Conservation (phyloP, 768 basidiomycete species). For the Xanthoconium stramineum region DNA sequence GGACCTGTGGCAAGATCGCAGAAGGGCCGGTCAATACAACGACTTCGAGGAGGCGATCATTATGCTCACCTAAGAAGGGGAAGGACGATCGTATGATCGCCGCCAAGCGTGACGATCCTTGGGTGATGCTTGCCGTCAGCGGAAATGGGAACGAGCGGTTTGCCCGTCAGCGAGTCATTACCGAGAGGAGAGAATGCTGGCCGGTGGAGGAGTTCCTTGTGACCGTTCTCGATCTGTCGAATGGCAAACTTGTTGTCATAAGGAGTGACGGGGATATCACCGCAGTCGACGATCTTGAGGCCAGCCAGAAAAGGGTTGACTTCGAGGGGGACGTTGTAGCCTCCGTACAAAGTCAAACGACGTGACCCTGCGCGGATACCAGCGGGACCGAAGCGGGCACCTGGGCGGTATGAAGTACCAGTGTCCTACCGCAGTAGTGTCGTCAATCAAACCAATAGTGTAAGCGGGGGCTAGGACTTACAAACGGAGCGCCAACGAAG, state of each 20-base stretch:
- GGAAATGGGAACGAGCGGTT: conserved; percentile 55
- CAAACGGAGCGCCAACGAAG: conserved; percentile 77
- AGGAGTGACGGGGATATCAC: conserved; percentile 74
- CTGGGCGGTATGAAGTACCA: conserved; percentile 74
- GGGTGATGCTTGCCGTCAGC: conserved; percentile 75
- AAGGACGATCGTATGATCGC: conserved; percentile 82
- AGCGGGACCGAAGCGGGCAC: conserved; percentile 82
- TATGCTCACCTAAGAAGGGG: conserved; percentile 41
- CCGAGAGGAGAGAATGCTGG: conserved; percentile 58
- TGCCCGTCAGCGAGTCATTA: conserved; percentile 59
- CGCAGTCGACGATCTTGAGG: conserved; percentile 70
- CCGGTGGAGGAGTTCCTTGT: conserved; percentile 67
- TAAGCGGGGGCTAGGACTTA: conserved; percentile 31
- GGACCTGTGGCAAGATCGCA: conserved; percentile 42
- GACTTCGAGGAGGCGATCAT: background rate
- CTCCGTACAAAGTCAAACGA: conserved; percentile 69
- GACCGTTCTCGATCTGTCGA: conserved; percentile 69
- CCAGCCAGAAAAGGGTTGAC: conserved; percentile 72
- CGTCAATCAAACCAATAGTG: background rate
- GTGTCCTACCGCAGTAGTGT: conserved; percentile 46
- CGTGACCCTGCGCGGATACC: conserved; percentile 80
- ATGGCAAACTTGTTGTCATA: conserved; percentile 76
- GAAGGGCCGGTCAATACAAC: background rate
- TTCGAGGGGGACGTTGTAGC: conserved; percentile 72
- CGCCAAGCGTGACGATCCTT: conserved; percentile 77